These are phyloP conservation scores for Poa pratensis DNA, from an alignment of 176 grass and related monocot species.

Conservation along the genomic window DNA sequence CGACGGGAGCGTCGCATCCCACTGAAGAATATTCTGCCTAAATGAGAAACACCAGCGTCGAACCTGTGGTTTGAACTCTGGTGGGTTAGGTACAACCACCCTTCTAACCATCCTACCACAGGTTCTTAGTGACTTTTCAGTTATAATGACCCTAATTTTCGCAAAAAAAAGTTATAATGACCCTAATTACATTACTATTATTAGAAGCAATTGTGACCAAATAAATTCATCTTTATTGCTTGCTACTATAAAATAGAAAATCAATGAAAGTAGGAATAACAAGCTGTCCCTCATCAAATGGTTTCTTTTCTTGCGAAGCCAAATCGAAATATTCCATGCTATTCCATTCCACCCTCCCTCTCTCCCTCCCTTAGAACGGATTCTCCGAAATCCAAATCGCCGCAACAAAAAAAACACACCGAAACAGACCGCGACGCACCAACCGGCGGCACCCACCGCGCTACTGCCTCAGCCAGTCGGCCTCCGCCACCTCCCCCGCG, in stretches of 20 bases:
- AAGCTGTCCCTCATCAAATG: background rate
- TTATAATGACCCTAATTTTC: too few relatives aligned
- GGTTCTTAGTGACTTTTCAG: too few relatives aligned
- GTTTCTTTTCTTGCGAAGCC: background rate
- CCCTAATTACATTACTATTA: too few relatives aligned
- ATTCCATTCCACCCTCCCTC: background rate
- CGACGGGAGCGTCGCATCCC: too few relatives aligned
- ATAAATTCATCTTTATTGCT: too few relatives aligned
- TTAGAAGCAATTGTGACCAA: too few relatives aligned
- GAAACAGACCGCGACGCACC: conserved; percentile 42
- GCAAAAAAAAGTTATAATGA: too few relatives aligned
- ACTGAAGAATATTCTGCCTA: too few relatives aligned
- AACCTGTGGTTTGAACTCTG: too few relatives aligned
- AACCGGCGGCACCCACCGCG: conserved; percentile 16
- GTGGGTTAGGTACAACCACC: too few relatives aligned
- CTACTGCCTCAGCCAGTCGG: background rate
- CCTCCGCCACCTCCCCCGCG: background rate
- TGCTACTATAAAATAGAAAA: background rate
- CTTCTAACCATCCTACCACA: too few relatives aligned
- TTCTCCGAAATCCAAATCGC: conserved; percentile 12
- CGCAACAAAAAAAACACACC: background rate
- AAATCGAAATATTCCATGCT: conserved; percentile 3
- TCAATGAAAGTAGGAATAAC: background rate
- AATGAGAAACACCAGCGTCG: too few relatives aligned
- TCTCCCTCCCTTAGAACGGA: background rate